Conservation (phyloP, 2,329 filamentous ascomycete species). For the Dothideomycetes sp. region DNA sequence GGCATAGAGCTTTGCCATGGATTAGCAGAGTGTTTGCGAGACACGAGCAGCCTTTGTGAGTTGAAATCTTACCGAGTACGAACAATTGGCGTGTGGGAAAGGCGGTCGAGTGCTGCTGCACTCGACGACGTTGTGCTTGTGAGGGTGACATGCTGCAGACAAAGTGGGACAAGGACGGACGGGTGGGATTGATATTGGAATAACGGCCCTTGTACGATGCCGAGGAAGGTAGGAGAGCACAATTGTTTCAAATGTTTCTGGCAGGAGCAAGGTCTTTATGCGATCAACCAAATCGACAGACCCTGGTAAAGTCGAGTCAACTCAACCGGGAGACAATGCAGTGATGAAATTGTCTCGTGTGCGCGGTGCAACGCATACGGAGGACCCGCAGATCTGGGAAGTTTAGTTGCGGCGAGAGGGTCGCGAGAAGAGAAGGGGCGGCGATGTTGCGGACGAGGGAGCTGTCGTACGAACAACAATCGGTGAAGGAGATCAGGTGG, state of each 20-base stretch:
- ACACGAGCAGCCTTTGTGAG: conserved; percentile 6
- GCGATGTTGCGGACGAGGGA: conserved; percentile 2
- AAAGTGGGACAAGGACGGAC: conserved; percentile 2
- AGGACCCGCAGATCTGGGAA: conserved; percentile 7
- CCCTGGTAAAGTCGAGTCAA: not conserved
- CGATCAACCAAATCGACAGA: conserved; percentile 3
- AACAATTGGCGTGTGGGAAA: conserved; percentile 53
- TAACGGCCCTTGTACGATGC: conserved; percentile 8
- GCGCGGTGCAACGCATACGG: conserved; percentile 5
- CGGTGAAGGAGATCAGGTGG: conserved; percentile 10
- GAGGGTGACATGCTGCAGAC: conserved; percentile 6
- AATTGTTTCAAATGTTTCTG: conserved; percentile 13
- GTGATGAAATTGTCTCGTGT: conserved; percentile 8
- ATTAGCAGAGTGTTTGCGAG: not conserved
- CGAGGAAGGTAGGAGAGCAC: conserved; percentile 3
- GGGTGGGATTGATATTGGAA: not conserved
- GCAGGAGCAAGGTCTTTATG: conserved; percentile 8
- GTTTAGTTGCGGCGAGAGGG: conserved; percentile 7
- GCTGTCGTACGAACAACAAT: conserved; percentile 6
- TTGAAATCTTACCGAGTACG: conserved; percentile 39
- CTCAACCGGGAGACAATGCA: conserved; percentile 11
- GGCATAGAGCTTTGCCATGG: conserved; percentile 60
- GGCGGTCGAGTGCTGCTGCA: conserved; percentile 21
- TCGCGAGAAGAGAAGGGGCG: conserved; percentile 3
- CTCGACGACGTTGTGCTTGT: conserved; percentile 8